Evolutionary conservation across 2,329 filamentous ascomycete genomes (phyloP), one percentile per base, ranked within the genome.

Genomic region (Lojkania enalia): DNA sequence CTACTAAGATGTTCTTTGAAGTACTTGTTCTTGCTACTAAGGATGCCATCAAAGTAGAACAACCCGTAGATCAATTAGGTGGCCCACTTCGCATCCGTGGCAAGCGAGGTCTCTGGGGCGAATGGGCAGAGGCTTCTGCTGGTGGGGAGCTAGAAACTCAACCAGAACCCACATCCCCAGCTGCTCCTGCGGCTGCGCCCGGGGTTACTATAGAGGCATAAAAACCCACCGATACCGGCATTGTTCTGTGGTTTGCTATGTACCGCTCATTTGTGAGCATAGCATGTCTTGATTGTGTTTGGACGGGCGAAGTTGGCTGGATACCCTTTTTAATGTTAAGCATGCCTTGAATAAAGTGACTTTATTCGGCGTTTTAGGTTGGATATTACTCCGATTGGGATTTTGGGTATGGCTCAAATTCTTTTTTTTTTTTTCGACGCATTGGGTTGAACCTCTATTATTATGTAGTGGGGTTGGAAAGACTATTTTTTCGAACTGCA

Each of bases 1-100:
- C 94, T 0, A 99, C 94, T 32, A 96, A 96, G 79, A 96, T 99
- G 90, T 99, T 99, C 76, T 99, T 99, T 61, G 94, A 99, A 73
- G 86, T 94, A 42, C 78, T 99, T 18, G 94, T 99, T 2, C 79
- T 99, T 35, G 94, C 92, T 4, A 99, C 94, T 31, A 99, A 99
- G 74, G 94, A 99, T 67, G 94, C 94, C 20, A 88, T 99, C 73
- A 96, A 96, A 73, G 90, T 97, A 19, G 92, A 97, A 67, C 94
- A 99, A 71, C 81, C 81, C 37, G 77, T 85, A 50, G 81, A 80
- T 12, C 63, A 79, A 27, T 80, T 97, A 19, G 91, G 91, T 38
- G 87, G 85, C 2, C 81, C 86, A 12, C 89, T 99, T 62, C 80
- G 86, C 46, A 87, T 99, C 46, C 80, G 90, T 55, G 90, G 87